phyloP scores from a whole-genome alignment of 169 alveolate species.

The Plasmodium coatneyi region DNA sequence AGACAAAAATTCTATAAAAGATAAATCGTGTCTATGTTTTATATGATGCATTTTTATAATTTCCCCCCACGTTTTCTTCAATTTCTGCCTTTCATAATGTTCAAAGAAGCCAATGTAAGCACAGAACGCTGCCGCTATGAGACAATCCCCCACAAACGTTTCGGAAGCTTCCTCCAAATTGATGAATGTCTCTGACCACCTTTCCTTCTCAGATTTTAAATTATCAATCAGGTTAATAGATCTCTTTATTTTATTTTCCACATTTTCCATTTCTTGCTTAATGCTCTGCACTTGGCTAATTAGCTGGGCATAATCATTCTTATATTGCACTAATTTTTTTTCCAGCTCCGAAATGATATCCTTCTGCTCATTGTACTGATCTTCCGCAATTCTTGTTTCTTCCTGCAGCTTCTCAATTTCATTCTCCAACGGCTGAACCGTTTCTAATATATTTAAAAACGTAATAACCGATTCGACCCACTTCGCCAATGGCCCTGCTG shows the following conservation, averaged over 20 bases:
- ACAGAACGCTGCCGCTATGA: slow-evolving; percentile 95
- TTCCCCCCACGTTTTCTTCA: slow-evolving; percentile 78
- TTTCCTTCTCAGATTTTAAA: slow-evolving; percentile 92
- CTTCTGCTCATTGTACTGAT: slow-evolving; percentile 87
- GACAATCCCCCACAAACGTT: slow-evolving; percentile 94
- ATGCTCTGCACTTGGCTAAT: slow-evolving; percentile 93
- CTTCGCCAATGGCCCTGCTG: slow-evolving; percentile 97
- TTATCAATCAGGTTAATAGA: slow-evolving; percentile 89
- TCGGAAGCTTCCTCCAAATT: slow-evolving; percentile 77
- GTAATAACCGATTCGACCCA: slow-evolving; percentile 94
- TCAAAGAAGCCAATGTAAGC: slow-evolving; percentile 96
- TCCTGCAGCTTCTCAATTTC: slow-evolving; percentile 93
- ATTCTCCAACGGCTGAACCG: slow-evolving; percentile 95
- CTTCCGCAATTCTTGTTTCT: slow-evolving; percentile 90
- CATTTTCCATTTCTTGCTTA: slow-evolving; percentile 94
- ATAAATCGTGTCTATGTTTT: slow-evolving; percentile 88
- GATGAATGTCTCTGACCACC: slow-evolving; percentile 93
- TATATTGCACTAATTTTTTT: slow-evolving; percentile 90
- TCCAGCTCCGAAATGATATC: slow-evolving; percentile 86
- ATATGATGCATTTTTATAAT: slow-evolving; percentile 80
- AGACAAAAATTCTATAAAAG: slow-evolving; percentile 94
- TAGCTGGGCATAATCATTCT: slow-evolving; percentile 95
- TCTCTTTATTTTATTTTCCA: slow-evolving; percentile 93
- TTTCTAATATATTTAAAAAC: slow-evolving; percentile 91
- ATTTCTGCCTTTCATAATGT: slow-evolving; percentile 64